Conservation (phyloP, 257 asterid genomes). For the Solanum neorickii region DNA sequence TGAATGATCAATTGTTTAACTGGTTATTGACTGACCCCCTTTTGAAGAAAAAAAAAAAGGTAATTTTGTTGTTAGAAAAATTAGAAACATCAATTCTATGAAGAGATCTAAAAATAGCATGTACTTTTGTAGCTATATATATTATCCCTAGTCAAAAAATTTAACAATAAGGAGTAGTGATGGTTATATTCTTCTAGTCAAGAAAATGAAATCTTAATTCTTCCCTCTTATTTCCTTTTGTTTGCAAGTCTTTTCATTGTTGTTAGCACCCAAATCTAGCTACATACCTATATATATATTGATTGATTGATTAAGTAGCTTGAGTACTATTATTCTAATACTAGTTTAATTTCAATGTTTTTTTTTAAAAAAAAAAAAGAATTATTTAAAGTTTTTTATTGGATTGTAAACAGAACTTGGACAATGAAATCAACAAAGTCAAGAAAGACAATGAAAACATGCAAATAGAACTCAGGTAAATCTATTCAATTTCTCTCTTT, state of each 20-base stretch:
- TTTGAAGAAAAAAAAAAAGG: neutral
- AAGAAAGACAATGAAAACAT: constrained; percentile 94
- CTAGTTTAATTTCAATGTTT: neutral
- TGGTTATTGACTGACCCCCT: neutral
- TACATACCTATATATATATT: neutral
- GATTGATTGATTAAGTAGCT: neutral
- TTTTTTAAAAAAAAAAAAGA: neutral
- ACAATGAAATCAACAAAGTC: constrained; percentile 81
- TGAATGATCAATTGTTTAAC: neutral
- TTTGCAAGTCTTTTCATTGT: constrained; percentile 32
- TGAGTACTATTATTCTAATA: neutral
- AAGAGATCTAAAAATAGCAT: constrained; percentile 27
- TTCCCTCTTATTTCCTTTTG: constrained; percentile 20
- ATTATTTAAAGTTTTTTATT: neutral
- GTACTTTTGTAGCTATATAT: constrained; percentile 1
- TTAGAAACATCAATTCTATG: neutral
- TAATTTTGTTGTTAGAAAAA: constrained; percentile 1
- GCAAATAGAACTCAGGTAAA: constrained; percentile 86
- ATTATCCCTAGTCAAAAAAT: neutral
- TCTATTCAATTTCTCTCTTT: neutral
- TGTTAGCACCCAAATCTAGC: neutral
- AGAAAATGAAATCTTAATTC: neutral
- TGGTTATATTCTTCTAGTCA: neutral
- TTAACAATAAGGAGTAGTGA: neutral
- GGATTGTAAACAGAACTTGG: constrained; percentile 41